Conservation (phyloP, 2,329 filamentous ascomycete genomes). For the Xylariaceae sp. region DNA sequence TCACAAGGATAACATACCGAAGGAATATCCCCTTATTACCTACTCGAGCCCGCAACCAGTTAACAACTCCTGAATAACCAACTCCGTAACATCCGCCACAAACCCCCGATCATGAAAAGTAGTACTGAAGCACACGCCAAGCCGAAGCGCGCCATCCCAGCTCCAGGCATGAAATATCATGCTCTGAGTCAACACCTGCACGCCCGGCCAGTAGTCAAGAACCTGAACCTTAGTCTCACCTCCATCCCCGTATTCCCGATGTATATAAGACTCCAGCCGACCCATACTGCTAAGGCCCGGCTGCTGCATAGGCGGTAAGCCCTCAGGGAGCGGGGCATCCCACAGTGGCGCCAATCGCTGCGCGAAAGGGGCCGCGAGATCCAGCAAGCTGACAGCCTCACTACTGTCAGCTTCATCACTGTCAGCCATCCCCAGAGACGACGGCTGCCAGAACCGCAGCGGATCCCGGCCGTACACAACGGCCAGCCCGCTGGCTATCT, state of each 20-base stretch:
- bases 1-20: too few relatives aligned
- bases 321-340: constrained; percentile 1
- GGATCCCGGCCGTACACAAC: constrained; percentile 22
- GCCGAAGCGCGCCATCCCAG: constrained; percentile 16
- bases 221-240: constrained; percentile 7
- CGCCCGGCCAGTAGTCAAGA: constrained; percentile 19
- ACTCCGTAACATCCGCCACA: background rate
- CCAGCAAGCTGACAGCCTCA: constrained; percentile 9
- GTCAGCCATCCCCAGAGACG: too few relatives aligned
- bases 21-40: too few relatives aligned
- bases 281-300: constrained; percentile 25
- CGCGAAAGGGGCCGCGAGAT: constrained; percentile 14
- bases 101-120: constrained; percentile 1
- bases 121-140: too few relatives aligned
- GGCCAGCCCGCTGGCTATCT: constrained; percentile 18
- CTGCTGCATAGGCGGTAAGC: constrained; percentile 15
- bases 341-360: constrained; percentile 14
- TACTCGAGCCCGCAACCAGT: background rate
- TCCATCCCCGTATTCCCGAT: constrained; percentile 9
- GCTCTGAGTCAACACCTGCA: constrained; percentile 18
- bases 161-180: constrained; percentile 24
- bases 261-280: constrained; percentile 17
- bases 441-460: constrained; percentile 23
- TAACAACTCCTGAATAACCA: background rate
- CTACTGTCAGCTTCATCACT: constrained; percentile 19